A percentile compares a stretch with the other conserved stretches of the same genome.
Evolutionary conservation across 805 yeast genomes (phyloP).

Genomic region (Candida multigemmis): DNA sequence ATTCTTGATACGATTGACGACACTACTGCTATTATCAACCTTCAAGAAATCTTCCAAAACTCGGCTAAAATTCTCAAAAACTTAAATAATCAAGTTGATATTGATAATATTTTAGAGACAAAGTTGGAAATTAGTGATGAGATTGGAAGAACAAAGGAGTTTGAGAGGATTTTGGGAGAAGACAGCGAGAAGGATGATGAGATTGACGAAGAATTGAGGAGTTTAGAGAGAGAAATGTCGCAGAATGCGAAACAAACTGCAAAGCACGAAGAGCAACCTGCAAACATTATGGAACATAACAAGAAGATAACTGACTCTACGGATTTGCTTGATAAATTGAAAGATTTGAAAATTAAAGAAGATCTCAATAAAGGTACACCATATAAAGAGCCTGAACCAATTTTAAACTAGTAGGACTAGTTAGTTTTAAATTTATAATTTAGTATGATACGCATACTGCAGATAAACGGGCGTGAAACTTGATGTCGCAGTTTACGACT

Average conservation of each 20-base stretch:
- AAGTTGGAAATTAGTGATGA: constrained; percentile 20
- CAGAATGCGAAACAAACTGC: constrained; percentile 2
- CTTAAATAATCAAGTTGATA: constrained; percentile 17
- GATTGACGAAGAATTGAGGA: constrained; percentile 19
- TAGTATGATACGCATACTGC: too few relatives aligned
- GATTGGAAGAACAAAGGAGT: constrained; percentile 17
- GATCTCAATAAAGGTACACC: constrained; percentile 1
- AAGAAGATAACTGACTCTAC: too few relatives aligned
- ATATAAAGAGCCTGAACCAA: too few relatives aligned
- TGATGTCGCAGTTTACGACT: too few relatives aligned
- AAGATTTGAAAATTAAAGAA: constrained; percentile 5
- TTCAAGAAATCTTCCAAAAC: constrained; percentile 15
- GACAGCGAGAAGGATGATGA: constrained; percentile 13
- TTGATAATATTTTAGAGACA: constrained; percentile 17
- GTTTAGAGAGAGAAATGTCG: constrained; percentile 9
- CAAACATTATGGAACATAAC: too few relatives aligned
- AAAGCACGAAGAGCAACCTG: constrained; percentile 1
- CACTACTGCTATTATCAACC: constrained; percentile 16
- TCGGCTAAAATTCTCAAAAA: constrained; percentile 16
- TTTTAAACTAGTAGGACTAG: too few relatives aligned
- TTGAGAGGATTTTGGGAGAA: constrained; percentile 11
- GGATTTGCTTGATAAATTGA: constrained; percentile 7
- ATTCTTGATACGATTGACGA: constrained; percentile 26
- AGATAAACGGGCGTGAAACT: too few relatives aligned
- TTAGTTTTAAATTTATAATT: too few relatives aligned